Conservation (phyloP, 768 basidiomycete genomes). For the Amanita brunnescens region DNA sequence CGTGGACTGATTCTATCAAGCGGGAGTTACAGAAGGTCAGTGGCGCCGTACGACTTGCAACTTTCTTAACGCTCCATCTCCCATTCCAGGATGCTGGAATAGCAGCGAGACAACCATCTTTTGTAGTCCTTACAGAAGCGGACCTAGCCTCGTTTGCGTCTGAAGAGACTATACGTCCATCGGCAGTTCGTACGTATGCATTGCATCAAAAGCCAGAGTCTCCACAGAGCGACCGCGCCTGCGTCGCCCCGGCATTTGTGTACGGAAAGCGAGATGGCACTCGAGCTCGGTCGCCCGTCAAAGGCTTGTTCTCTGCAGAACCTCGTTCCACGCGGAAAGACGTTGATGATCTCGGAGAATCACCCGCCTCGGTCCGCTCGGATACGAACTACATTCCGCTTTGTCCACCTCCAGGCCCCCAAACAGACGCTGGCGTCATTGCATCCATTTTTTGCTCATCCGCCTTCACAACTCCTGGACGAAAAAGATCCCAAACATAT, state of each 20-base stretch:
- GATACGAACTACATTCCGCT: background rate
- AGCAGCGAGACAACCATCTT: slow-evolving; percentile 4
- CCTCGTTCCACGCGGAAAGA: background rate
- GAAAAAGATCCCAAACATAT: background rate
- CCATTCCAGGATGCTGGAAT: background rate
- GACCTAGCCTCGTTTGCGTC: slow-evolving; percentile 26
- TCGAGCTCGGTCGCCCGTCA: slow-evolving; percentile 22
- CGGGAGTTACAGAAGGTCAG: slow-evolving; percentile 20
- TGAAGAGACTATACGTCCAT: slow-evolving; percentile 33
- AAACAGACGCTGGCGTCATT: background rate
- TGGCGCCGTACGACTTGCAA: background rate
- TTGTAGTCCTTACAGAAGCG: slow-evolving; percentile 27
- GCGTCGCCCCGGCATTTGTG: background rate
- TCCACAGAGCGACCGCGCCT: slow-evolving; percentile 7
- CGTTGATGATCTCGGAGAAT: no score
- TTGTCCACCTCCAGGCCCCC: background rate
- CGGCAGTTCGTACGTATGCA: slow-evolving; percentile 10
- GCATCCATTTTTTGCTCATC: slow-evolving; percentile 1
- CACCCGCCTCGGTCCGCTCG: background rate
- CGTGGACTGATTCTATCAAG: slow-evolving; percentile 35
- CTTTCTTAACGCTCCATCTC: background rate
- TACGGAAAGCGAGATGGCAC: slow-evolving; percentile 15
- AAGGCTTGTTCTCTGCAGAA: slow-evolving; percentile 18
- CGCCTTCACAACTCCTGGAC: background rate
- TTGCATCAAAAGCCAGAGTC: background rate